Percentiles rank a stretch among this genome's conserved stretches.
Evolutionary conservation across 768 basidiomycete species (phyloP).

Genomic region (Rhodocollybia butyracea): DNA sequence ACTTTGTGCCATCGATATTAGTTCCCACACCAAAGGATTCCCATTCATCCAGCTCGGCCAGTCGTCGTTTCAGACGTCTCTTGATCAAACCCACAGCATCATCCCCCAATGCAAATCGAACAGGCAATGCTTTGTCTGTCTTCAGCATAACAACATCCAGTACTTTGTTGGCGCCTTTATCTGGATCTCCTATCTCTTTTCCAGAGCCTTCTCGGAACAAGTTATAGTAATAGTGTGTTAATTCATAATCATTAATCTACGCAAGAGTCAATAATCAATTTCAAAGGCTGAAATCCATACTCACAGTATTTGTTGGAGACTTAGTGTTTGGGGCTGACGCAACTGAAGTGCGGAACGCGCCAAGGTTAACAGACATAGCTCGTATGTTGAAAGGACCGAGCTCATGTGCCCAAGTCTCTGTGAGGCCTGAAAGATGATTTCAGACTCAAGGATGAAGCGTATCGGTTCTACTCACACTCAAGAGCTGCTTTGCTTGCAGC

Average conservation of each 20-base stretch:
- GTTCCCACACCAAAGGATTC: conserved; percentile 1
- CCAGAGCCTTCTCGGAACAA: conserved; percentile 7
- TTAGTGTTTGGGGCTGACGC: conserved; percentile 8
- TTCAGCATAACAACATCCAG: conserved; percentile 11
- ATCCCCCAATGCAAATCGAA: conserved; percentile 9
- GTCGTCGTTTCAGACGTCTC: background rate
- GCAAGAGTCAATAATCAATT: background rate
- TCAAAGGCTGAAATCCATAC: background rate
- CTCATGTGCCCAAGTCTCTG: conserved; percentile 3
- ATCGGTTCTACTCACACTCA: conserved; percentile 8
- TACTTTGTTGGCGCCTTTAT: conserved; percentile 10
- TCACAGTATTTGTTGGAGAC: background rate
- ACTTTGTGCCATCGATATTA: conserved; percentile 1
- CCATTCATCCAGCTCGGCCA: conserved; percentile 12
- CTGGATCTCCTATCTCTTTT: conserved; percentile 14
- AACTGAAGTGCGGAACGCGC: conserved; percentile 15
- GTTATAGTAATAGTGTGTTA: conserved; percentile 7
- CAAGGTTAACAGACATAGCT: conserved; percentile 7
- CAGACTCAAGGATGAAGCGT: background rate
- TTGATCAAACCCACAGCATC: background rate
- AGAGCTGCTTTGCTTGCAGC: conserved; percentile 18
- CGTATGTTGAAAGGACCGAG: conserved; percentile 8
- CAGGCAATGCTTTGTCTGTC: conserved; percentile 6
- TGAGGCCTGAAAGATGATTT: background rate
- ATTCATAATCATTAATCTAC: conserved; percentile 10